Evolutionary conservation across 495 filamentous ascomycete species (phyloP).

Genomic region (Podospora anserina): DNA sequence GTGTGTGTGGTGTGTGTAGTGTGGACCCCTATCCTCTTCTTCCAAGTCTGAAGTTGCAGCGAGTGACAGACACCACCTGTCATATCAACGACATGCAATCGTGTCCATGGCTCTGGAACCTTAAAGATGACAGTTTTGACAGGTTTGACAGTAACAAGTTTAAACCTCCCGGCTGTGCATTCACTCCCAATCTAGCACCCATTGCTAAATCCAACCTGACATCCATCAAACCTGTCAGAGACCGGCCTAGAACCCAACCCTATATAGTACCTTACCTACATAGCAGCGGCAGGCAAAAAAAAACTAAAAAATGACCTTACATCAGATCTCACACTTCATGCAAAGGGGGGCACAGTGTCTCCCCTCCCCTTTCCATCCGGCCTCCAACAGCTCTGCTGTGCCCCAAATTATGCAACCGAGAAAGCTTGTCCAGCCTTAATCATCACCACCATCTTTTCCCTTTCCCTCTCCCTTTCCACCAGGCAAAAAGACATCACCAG

Average conservation of each 20-base stretch:
- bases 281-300: background rate
- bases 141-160: background rate
- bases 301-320: background rate
- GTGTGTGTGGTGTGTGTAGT: background rate
- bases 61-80: too few relatives aligned
- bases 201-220: background rate
- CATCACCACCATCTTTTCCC: background rate
- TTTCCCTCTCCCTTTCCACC: too few relatives aligned
- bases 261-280: background rate
- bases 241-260: background rate
- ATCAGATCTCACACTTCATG: background rate
- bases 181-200: too few relatives aligned
- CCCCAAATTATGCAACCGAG: background rate
- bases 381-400: background rate
- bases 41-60: background rate
- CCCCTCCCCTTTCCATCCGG: background rate
- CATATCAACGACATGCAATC: background rate
- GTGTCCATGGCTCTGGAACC: background rate
- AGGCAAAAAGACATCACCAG: background rate
- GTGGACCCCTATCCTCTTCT: background rate
- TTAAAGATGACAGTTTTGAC: background rate
- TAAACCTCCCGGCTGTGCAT: too few relatives aligned
- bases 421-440: background rate
- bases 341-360: background rate
- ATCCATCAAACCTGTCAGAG: background rate